Percentiles rank a stretch among this genome's conserved stretches.
phyloP scores from a whole-genome alignment of 345 rosid genomes.

The Litchi chinensis region DNA sequence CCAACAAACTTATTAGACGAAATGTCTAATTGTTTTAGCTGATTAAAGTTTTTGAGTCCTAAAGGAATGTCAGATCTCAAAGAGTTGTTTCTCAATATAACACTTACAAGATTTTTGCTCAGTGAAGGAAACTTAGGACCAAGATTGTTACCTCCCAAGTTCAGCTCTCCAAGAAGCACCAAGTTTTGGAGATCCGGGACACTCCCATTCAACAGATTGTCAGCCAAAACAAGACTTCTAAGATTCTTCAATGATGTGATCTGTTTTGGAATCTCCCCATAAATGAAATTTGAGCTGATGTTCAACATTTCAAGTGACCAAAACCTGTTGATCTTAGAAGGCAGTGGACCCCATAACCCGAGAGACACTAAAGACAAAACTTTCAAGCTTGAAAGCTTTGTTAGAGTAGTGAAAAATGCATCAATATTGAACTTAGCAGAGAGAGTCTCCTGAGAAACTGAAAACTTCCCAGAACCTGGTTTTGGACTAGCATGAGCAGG shows the following conservation, averaged over 20 bases:
- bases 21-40: constrained; percentile 60
- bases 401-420: constrained; percentile 64
- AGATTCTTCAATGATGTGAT: constrained; percentile 53
- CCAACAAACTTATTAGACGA: constrained; percentile 63
- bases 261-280: constrained; percentile 57
- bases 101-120: constrained; percentile 40
- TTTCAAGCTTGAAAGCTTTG: constrained; percentile 64
- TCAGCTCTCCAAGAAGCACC: constrained; percentile 49
- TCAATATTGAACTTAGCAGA: constrained; percentile 59
- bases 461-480: constrained; percentile 23
- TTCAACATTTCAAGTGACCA: constrained; percentile 57
- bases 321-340: constrained; percentile 57
- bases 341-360: constrained; percentile 79
- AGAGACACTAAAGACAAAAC: constrained; percentile 66
- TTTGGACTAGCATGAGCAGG: constrained; percentile 23
- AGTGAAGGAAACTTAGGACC: constrained; percentile 72
- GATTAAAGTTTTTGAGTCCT: constrained; percentile 41
- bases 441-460: constrained; percentile 40
- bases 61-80: constrained; percentile 63
- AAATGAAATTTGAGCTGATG: constrained; percentile 74
- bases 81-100: constrained; percentile 59
- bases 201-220: constrained; percentile 64
- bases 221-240: constrained; percentile 56
- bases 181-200: constrained; percentile 62
- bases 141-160: constrained; percentile 57